Percentiles rank a stretch among this genome's conserved stretches.
phyloP scores from a whole-genome alignment of 768 basidiomycete genomes.

The Rhizopogon vulgaris region DNA sequence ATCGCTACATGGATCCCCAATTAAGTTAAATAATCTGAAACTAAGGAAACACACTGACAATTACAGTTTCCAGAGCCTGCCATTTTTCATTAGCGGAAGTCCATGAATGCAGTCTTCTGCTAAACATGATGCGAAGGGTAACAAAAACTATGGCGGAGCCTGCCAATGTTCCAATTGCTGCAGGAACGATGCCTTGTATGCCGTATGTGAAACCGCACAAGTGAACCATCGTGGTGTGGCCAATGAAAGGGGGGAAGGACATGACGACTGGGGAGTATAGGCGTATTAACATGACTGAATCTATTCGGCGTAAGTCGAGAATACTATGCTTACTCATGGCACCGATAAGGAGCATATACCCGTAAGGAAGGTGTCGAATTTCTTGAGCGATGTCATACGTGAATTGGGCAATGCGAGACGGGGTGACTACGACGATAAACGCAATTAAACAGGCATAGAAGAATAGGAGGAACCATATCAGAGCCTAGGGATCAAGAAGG shows the following conservation, averaged over 20 bases:
- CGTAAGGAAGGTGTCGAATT: constrained; percentile 52
- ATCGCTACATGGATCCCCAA: constrained; percentile 34
- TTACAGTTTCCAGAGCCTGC: constrained; percentile 70
- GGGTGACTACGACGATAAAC: constrained; percentile 49
- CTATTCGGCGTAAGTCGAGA: constrained; percentile 50
- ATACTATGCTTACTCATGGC: constrained; percentile 52
- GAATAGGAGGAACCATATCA: constrained; percentile 50
- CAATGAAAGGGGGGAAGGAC: constrained; percentile 28
- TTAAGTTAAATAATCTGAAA: not conserved
- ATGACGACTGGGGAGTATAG: constrained; percentile 16
- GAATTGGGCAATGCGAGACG: constrained; percentile 61
- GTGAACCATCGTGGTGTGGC: constrained; percentile 33
- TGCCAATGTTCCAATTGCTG: constrained; percentile 51
- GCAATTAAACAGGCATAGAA: constrained; percentile 46
- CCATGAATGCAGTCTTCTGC: constrained; percentile 50
- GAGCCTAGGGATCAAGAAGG: constrained; percentile 31
- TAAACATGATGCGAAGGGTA: constrained; percentile 53
- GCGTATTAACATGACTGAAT: not conserved
- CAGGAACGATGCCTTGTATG: constrained; percentile 66
- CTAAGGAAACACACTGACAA: constrained; percentile 38
- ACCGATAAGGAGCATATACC: constrained; percentile 51
- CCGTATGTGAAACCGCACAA: constrained; percentile 84
- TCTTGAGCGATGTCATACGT: constrained; percentile 63
- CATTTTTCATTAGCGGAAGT: constrained; percentile 61
- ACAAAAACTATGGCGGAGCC: constrained; percentile 63